These are phyloP conservation scores for Ajuga chamaepitys DNA, from an alignment of 257 asterid species.

Conservation along the genomic window DNA sequence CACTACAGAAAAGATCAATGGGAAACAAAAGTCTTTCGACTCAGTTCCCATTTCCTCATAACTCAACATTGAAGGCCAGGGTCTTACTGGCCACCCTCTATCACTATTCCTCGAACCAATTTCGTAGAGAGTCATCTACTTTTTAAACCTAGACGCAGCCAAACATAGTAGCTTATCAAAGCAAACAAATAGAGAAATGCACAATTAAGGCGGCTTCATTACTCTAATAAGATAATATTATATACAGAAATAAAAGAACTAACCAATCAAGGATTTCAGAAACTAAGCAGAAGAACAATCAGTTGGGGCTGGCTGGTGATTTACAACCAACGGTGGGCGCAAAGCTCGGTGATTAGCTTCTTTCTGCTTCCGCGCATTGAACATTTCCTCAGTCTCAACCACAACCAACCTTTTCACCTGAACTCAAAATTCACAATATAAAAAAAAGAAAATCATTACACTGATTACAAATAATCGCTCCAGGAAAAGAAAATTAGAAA, in stretches of 20 bases:
- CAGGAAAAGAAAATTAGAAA: neutral
- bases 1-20: neutral
- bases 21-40: no score
- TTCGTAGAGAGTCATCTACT: no score
- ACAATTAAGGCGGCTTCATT: neutral
- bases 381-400: slow-evolving; percentile 75
- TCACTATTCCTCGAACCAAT: no score
- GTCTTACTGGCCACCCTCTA: no score
- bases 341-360: slow-evolving; percentile 47
- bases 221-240: neutral
- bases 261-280: slow-evolving; percentile 14
- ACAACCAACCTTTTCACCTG: slow-evolving; percentile 74
- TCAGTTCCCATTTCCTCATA: no score
- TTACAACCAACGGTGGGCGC: slow-evolving; percentile 62
- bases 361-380: slow-evolving; percentile 64
- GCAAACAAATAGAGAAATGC: neutral
- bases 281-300: slow-evolving; percentile 22
- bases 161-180: neutral
- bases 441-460: no score
- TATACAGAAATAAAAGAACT: neutral
- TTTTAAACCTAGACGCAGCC: no score
- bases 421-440: neutral
- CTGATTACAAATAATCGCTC: no score
- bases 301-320: slow-evolving; percentile 33
- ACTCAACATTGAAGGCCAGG: no score